phyloP scores from a whole-genome alignment of 1,284 basidiomycete species.

The Kalmanozyma brasiliensis region DNA sequence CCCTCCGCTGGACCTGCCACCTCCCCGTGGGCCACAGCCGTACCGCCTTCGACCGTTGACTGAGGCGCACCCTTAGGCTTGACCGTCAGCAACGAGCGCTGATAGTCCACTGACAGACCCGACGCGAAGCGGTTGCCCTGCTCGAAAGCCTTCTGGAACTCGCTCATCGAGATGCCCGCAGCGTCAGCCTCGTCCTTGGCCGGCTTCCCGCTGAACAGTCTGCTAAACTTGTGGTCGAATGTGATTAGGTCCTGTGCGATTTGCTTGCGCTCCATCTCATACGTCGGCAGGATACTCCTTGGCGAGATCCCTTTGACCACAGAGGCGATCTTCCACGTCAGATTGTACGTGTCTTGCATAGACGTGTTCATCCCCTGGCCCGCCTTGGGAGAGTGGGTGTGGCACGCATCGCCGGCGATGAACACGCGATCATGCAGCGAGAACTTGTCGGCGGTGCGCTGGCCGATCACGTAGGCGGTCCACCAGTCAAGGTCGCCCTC shows the following conservation, averaged over 20 bases:
- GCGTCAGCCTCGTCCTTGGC: constrained; percentile 71
- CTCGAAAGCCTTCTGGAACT: constrained; percentile 72
- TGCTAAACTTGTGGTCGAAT: constrained; percentile 80
- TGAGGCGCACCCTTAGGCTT: constrained; percentile 21
- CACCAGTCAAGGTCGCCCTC: constrained; percentile 77
- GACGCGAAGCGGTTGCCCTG: constrained; percentile 32
- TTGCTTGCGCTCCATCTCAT: constrained; percentile 73
- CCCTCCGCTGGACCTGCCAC: constrained; percentile 13
- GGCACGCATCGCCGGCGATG: constrained; percentile 67
- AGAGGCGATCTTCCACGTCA: constrained; percentile 74
- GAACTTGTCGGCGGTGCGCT: constrained; percentile 33
- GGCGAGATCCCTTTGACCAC: constrained; percentile 79
- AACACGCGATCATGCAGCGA: constrained; percentile 33
- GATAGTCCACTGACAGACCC: constrained; percentile 33
- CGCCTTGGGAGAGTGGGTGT: constrained; percentile 83
- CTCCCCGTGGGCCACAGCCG: constrained; percentile 10
- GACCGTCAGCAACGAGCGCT: constrained; percentile 26
- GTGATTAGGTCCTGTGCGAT: constrained; percentile 76
- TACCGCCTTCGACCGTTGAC: constrained; percentile 22
- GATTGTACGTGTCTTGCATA: constrained; percentile 76
- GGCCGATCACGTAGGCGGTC: constrained; percentile 68
- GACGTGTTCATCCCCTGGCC: constrained; percentile 81
- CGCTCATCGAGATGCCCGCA: constrained; percentile 76
- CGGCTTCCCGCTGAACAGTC: constrained; percentile 81
- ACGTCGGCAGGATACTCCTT: constrained; percentile 76